Base-by-base conservation (phyloP, 495 filamentous ascomycete genomes). In the Xylaria telfairii region DNA sequence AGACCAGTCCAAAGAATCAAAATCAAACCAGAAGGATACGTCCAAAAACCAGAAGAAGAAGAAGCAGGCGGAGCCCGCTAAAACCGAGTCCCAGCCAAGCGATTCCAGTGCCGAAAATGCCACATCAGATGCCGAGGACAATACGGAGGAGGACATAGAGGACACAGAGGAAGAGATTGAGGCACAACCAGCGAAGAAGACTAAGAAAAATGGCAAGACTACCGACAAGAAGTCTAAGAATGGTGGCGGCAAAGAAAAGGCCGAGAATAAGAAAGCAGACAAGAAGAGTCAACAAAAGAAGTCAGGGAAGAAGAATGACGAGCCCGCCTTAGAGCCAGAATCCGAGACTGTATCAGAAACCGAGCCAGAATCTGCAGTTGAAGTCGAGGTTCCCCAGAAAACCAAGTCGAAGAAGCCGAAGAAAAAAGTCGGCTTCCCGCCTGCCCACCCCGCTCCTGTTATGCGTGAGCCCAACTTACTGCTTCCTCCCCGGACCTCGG, bases 401-500 rank as follows among this genome's bases (percentile, higher is more conserved):
- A 4, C 32, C 12, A 69, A 73, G 44, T 15, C 39, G 34, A 71
- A 64, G 26, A 24, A 42, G 17, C 34, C 54, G 65, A 69, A 71
- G 51, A 73, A 72, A 32, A 51, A 41, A 6, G n/a, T 44, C 8
- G 44, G 46, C 26, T 44, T 39, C 34, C 41, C 32, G n/a, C 62
- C 68, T 32, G 56, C 54, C 21, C 65, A 63, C 60, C 51, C 70
- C 7, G 62, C 66, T 32, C 59, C 70, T 1, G 24, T 68, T 5
- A 59, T 61, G 8, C 72, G 66, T 19, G 74, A 77, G 9, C 69
- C 72, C 0, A 73, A 79, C 57, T 74, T 81, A 64, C 75, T 85
- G 47, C 59, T 80, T 65, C 80, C 80, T 32, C 57, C 72, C 44
- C 74, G 78, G n/a, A 72, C 80, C 39, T 75, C 79, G 13, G 77